These are phyloP conservation scores for Lachnellula arida DNA, from an alignment of 2,329 filamentous ascomycete species.

Conservation along the genomic window DNA sequence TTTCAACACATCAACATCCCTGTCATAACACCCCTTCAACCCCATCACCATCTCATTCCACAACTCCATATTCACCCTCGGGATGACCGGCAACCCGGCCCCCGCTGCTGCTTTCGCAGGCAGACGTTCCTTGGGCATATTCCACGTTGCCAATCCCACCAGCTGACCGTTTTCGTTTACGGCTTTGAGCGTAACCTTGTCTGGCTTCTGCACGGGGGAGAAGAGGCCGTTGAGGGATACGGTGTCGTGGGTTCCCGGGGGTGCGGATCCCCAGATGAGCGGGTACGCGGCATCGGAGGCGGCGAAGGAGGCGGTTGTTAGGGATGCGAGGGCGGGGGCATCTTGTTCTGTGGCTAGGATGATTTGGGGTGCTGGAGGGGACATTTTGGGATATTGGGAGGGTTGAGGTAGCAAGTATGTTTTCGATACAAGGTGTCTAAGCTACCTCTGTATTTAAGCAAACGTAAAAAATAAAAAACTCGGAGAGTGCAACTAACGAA, in stretches of 20 bases:
- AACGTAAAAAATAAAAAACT: too few species aligned
- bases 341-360: constrained; percentile 11
- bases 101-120: neutral
- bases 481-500: too few species aligned
- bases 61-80: constrained; percentile 13
- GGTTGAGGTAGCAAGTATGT: neutral
- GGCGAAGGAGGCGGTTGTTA: constrained; percentile 16
- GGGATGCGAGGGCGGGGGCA: constrained; percentile 6
- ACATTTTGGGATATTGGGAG: constrained; percentile 1
- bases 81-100: constrained; percentile 5
- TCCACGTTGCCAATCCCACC: constrained; percentile 18
- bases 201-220: constrained; percentile 12
- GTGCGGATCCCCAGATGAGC: constrained; percentile 14
- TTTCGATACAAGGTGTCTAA: neutral
- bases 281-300: constrained; percentile 13
- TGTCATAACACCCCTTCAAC: constrained; percentile 9
- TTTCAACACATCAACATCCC: constrained; percentile 15
- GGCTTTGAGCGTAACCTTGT: constrained; percentile 13
- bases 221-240: constrained; percentile 10
- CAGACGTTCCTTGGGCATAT: constrained; percentile 6
- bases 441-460: neutral
- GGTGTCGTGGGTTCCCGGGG: constrained; percentile 11
- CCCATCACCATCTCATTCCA: constrained; percentile 18
- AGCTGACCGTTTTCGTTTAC: constrained; percentile 4
- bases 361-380: neutral